Evolutionary conservation across 2,329 filamentous ascomycete species (phyloP).

Genomic region (Beauveria sp.): DNA sequence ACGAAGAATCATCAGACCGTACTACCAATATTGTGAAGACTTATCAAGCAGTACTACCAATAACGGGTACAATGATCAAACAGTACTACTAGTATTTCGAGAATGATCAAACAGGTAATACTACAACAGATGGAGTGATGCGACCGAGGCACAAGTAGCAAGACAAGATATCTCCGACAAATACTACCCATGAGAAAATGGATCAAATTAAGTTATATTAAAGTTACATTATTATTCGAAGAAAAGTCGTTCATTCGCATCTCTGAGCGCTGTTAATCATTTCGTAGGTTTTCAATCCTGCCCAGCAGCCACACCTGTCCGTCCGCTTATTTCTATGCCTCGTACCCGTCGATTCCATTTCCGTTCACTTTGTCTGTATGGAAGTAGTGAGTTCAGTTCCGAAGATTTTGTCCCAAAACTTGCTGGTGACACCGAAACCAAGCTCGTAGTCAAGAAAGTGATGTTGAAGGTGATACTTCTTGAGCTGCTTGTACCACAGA

Average conservation of each 20-base stretch:
- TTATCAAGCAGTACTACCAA: too few relatives aligned
- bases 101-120: too few relatives aligned
- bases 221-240: background rate
- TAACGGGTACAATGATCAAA: too few relatives aligned
- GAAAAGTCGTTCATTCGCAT: conserved; percentile 1
- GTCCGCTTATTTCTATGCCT: background rate
- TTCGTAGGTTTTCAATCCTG: background rate
- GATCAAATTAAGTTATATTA: background rate
- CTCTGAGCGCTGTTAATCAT: conserved; percentile 3
- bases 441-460: conserved; percentile 98
- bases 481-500: conserved; percentile 80
- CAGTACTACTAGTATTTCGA: too few relatives aligned
- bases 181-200: background rate
- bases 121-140: too few relatives aligned
- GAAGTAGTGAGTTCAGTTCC: conserved; percentile 66
- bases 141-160: too few relatives aligned
- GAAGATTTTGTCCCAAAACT: conserved; percentile 92
- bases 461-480: conserved; percentile 96
- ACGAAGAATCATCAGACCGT: too few relatives aligned
- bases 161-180: too few relatives aligned
- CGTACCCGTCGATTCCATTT: background rate
- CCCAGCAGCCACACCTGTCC: conserved; percentile 2
- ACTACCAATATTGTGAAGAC: too few relatives aligned
- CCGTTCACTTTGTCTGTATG: conserved; percentile 25
- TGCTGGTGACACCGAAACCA: conserved; percentile 92